Conservation (phyloP, 1,284 basidiomycete genomes). For the Taiwanofungus camphoratus region DNA sequence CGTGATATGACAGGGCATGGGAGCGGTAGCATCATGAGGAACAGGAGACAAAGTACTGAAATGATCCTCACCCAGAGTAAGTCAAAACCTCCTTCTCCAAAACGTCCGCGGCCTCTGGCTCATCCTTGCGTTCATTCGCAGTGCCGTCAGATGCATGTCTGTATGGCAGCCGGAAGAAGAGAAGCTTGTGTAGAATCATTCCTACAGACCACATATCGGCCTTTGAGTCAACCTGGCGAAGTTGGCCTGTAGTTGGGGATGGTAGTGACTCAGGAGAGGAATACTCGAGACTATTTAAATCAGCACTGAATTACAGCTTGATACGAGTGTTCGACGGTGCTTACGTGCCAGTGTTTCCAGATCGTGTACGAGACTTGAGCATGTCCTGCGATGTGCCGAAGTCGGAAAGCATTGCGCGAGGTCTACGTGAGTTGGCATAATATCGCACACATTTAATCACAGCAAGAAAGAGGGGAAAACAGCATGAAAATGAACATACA, state of each 20-base stretch:
- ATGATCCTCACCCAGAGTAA: constrained; percentile 60
- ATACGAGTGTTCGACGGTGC: constrained; percentile 33
- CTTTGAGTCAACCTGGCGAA: constrained; percentile 78
- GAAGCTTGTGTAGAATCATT: constrained; percentile 87
- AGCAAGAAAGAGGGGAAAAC: constrained; percentile 6
- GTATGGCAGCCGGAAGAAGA: constrained; percentile 86
- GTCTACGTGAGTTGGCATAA: constrained; percentile 34
- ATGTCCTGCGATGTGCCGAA: constrained; percentile 93
- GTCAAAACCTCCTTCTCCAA: constrained; percentile 70
- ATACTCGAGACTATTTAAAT: constrained; percentile 61
- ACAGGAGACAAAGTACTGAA: background rate
- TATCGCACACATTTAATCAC: constrained; percentile 3
- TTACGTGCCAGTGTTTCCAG: constrained; percentile 90
- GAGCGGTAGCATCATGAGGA: background rate
- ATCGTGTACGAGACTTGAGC: constrained; percentile 63
- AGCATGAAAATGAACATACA: constrained; percentile 39
- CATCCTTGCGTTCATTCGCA: constrained; percentile 37
- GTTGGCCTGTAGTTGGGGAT: constrained; percentile 56
- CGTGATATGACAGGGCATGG: background rate
- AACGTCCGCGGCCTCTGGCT: constrained; percentile 52
- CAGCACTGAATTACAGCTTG: background rate
- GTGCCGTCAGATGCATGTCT: constrained; percentile 53
- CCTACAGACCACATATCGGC: constrained; percentile 88
- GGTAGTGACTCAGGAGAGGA: constrained; percentile 84
- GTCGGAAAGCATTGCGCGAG: constrained; percentile 86